Evolutionary conservation across 805 yeast genomes (phyloP).

Genomic region (Candida boidinii): DNA sequence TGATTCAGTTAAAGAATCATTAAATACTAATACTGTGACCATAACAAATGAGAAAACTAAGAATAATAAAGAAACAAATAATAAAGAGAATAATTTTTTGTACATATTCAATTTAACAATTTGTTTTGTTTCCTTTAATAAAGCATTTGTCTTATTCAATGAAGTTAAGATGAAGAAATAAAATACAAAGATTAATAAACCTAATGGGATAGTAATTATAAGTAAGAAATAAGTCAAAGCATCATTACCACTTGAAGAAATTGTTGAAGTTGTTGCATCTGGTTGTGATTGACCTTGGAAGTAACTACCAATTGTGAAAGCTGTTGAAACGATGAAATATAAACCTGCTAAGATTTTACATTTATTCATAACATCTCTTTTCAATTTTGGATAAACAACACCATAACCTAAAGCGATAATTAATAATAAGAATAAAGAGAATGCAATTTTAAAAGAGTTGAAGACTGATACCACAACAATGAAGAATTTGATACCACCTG

Average conservation of each 20-base stretch:
- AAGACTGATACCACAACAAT: conserved; percentile 70
- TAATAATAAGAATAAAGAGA: conserved; percentile 78
- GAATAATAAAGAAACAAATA: conserved; percentile 62
- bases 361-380: conserved; percentile 63
- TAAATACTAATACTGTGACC: conserved; percentile 61
- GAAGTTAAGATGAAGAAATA: conserved; percentile 70
- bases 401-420: conserved; percentile 92
- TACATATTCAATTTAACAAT: conserved; percentile 85
- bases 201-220: conserved; percentile 62
- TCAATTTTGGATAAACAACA: conserved; percentile 80
- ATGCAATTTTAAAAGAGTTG: conserved; percentile 75
- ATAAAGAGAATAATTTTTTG: conserved; percentile 64
- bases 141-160: conserved; percentile 63
- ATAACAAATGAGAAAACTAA: conserved; percentile 64
- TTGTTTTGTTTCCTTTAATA: conserved; percentile 79
- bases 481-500: conserved; percentile 52
- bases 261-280: conserved; percentile 24
- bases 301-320: conserved; percentile 41
- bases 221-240: conserved; percentile 38
- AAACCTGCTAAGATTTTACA: conserved; percentile 51
- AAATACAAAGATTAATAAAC: conserved; percentile 59
- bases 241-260: conserved; percentile 41
- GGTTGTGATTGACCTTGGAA: conserved; percentile 25
- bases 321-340: conserved; percentile 46
- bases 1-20: conserved; percentile 66